phyloP scores from a whole-genome alignment of 2,329 filamentous ascomycete species.

The Colletotrichum sp. region DNA sequence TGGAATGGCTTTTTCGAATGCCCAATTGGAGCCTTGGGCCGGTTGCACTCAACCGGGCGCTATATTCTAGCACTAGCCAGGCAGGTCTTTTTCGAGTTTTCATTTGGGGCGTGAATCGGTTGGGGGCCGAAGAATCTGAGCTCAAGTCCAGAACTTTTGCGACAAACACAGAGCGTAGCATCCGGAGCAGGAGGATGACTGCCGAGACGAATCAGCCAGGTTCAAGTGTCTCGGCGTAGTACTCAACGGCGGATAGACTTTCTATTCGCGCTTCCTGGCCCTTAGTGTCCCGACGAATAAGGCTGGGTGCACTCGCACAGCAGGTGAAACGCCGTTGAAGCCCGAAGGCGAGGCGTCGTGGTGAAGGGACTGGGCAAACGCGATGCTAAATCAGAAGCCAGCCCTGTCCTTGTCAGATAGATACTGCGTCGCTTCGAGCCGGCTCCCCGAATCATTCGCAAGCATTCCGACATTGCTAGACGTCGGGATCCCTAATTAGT shows the following conservation, averaged over 20 bases:
- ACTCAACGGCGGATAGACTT: conserved; percentile 10
- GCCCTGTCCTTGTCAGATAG: not conserved
- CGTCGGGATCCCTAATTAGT: not conserved
- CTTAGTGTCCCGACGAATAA: not conserved
- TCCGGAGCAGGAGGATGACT: not conserved
- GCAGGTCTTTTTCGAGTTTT: not conserved
- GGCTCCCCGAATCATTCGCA: not conserved
- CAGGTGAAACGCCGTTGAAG: conserved; percentile 6
- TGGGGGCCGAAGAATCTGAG: not conserved
- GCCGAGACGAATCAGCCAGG: not conserved
- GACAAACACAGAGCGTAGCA: conserved; percentile 3
- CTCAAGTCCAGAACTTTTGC: not conserved
- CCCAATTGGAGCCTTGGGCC: not conserved
- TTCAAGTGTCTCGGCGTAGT: not conserved
- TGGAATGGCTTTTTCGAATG: not conserved
- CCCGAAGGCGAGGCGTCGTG: not conserved
- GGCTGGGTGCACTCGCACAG: not conserved
- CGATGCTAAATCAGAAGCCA: not conserved
- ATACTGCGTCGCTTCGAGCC: not conserved
- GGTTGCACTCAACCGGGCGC: not conserved
- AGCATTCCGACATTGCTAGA: not conserved
- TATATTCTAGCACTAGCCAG: not conserved
- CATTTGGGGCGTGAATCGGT: not conserved
- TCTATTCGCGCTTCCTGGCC: not conserved
- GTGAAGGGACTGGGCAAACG: not conserved